phyloP scores from a whole-genome alignment of 192 early-diverging fungal genomes.

The Linderina pennispora region DNA sequence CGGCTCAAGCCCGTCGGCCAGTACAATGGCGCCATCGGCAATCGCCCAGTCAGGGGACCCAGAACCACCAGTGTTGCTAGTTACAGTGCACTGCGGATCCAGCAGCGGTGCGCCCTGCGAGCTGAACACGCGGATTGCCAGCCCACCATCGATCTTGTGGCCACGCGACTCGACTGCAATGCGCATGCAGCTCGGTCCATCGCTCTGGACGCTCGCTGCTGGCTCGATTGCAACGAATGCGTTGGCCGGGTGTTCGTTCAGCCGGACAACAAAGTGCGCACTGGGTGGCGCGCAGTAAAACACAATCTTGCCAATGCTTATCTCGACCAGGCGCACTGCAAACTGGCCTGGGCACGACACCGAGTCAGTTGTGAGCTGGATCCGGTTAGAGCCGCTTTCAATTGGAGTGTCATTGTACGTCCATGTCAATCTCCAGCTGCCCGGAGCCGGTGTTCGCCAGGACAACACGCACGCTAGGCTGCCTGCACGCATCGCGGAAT shows the following conservation, averaged over 20 bases:
- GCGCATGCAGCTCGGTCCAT: slow-evolving; percentile 7
- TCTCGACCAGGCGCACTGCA: slow-evolving; percentile 6
- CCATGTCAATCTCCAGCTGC: slow-evolving; percentile 19
- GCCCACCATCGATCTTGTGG: slow-evolving; percentile 4
- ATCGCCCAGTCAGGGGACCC: neutral
- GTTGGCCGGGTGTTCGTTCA: slow-evolving; percentile 10
- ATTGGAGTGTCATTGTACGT: slow-evolving; percentile 4
- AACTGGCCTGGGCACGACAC: slow-evolving; percentile 32
- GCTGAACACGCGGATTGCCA: slow-evolving; percentile 22
- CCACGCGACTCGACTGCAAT: slow-evolving; percentile 2
- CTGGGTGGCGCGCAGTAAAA: slow-evolving; percentile 12
- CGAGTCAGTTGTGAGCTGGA: slow-evolving; percentile 11
- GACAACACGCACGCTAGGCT: too few species aligned
- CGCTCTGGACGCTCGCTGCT: neutral
- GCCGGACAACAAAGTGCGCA: slow-evolving; percentile 7
- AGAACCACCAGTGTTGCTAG: neutral
- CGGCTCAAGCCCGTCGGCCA: slow-evolving; percentile 3
- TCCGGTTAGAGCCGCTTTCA: neutral
- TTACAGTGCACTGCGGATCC: slow-evolving; percentile 2
- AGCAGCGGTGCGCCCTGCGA: slow-evolving; percentile 1
- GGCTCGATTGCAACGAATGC: slow-evolving; percentile 1
- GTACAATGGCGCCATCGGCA: slow-evolving; percentile 9
- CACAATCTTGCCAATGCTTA: slow-evolving; percentile 12
- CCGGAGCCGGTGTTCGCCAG: slow-evolving; percentile 1
- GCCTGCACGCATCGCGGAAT: too few species aligned